A percentile compares a stretch with the other conserved stretches of the same genome.
These are phyloP conservation scores for Chytriomyces sp. DNA, from an alignment of 192 early-diverging fungal genomes.

Conservation along the genomic window DNA sequence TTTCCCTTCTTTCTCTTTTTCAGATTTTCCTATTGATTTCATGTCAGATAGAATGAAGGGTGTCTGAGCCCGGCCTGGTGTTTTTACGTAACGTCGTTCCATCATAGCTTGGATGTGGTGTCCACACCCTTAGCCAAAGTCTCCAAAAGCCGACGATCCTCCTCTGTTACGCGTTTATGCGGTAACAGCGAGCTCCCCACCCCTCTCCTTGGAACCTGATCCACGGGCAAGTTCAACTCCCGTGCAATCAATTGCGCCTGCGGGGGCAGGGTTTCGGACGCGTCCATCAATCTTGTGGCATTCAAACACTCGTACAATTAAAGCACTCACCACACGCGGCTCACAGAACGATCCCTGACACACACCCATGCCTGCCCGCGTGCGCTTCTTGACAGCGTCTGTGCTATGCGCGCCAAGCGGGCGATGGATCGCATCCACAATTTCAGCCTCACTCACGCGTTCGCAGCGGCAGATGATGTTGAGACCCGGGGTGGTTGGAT, in stretches of 20 bases:
- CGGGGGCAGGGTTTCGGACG: neutral
- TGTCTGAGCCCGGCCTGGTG: too few relatives aligned
- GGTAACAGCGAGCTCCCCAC: slow-evolving; percentile 45
- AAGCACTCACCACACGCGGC: slow-evolving; percentile 32
- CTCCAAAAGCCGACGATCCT: slow-evolving; percentile 38
- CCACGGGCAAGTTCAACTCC: slow-evolving; percentile 37
- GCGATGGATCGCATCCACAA: slow-evolving; percentile 49
- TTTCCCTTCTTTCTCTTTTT: too few relatives aligned
- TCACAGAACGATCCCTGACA: slow-evolving; percentile 56
- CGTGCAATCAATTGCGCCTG: slow-evolving; percentile 38
- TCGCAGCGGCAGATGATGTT: slow-evolving; percentile 59
- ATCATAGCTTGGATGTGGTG: too few relatives aligned
- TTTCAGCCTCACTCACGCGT: slow-evolving; percentile 48
- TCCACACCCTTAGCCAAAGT: too few relatives aligned
- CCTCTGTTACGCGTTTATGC: slow-evolving; percentile 45
- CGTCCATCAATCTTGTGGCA: neutral
- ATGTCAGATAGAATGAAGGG: too few relatives aligned
- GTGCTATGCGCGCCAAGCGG: slow-evolving; percentile 40
- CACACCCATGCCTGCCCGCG: slow-evolving; percentile 52
- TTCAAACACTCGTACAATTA: neutral
- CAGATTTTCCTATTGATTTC: too few relatives aligned
- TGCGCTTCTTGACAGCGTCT: slow-evolving; percentile 48
- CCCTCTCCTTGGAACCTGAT: slow-evolving; percentile 37
- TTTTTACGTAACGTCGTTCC: too few relatives aligned
- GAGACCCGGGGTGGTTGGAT: slow-evolving; percentile 33